Evolutionary conservation across 2,329 filamentous ascomycete genomes (phyloP).

Genomic region (Botrytis deweyae): DNA sequence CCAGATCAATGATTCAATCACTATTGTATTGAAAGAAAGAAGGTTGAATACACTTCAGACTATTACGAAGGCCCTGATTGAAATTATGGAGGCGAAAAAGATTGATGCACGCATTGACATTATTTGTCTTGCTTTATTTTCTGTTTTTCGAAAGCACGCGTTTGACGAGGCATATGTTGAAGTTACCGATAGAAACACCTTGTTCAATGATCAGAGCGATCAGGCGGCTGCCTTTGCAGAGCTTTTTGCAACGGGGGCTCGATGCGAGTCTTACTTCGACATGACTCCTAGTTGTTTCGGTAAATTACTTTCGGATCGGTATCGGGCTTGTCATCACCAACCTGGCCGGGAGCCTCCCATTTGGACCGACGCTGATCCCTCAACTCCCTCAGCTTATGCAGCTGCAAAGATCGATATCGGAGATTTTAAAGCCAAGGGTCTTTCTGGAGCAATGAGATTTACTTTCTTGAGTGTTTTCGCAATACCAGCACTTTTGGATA

Average conservation of each 20-base stretch:
- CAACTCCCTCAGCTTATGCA: slow-evolving; percentile 45
- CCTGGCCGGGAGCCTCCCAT: slow-evolving; percentile 30
- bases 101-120: slow-evolving; percentile 53
- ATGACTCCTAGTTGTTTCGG: slow-evolving; percentile 51
- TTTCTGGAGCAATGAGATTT: slow-evolving; percentile 45
- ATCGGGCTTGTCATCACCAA: slow-evolving; percentile 45
- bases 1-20: slow-evolving; percentile 37
- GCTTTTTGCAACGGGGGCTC: slow-evolving; percentile 60
- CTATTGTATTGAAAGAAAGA: slow-evolving; percentile 28
- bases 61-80: slow-evolving; percentile 11
- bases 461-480: slow-evolving; percentile 61
- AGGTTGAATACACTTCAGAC: slow-evolving; percentile 10
- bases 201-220: slow-evolving; percentile 59
- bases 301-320: slow-evolving; percentile 43
- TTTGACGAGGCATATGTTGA: slow-evolving; percentile 65
- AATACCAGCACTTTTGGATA: slow-evolving; percentile 61
- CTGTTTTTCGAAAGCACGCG: slow-evolving; percentile 53
- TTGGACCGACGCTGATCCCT: slow-evolving; percentile 25
- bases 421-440: slow-evolving; percentile 44
- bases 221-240: slow-evolving; percentile 64
- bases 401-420: slow-evolving; percentile 53
- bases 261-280: slow-evolving; percentile 62
- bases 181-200: slow-evolving; percentile 59
- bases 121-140: slow-evolving; percentile 57
- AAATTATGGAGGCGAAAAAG: slow-evolving; percentile 8